A percentile compares a stretch with the other conserved stretches of the same genome.
Conservation (phyloP, 208 protist species). For the Vickermania spadyakhi region DNA sequence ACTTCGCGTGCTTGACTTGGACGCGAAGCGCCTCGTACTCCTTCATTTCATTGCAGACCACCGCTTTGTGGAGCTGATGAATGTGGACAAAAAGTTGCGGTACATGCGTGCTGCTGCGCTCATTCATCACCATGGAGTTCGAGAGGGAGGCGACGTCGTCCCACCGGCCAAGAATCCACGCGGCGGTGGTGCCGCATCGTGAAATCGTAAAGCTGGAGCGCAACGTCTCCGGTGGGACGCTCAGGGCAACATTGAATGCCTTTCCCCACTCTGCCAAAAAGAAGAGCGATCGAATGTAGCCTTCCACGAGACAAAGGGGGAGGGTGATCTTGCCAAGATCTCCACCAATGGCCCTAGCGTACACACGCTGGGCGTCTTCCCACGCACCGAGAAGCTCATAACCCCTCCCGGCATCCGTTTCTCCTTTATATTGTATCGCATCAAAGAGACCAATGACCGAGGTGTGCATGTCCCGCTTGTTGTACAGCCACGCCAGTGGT, state of each 20-base stretch:
- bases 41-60: conserved; percentile 16
- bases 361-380: conserved; percentile 73
- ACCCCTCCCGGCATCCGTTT: conserved; percentile 71
- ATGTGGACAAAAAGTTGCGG: conserved; percentile 76
- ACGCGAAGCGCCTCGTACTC: conserved; percentile 31
- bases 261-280: conserved; percentile 80
- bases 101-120: conserved; percentile 50
- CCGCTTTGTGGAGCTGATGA: conserved; percentile 33
- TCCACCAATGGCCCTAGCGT: conserved; percentile 41
- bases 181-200: conserved; percentile 67
- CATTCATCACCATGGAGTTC: conserved; percentile 52
- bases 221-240: conserved; percentile 11
- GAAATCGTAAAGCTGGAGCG: conserved; percentile 52
- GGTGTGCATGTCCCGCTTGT: conserved; percentile 87
- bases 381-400: conserved; percentile 85
- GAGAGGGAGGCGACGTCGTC: conserved; percentile 67
- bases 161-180: conserved; percentile 79
- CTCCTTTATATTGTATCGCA: conserved; percentile 63
- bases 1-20: conserved; percentile 53
- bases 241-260: conserved; percentile 45
- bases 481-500: conserved; percentile 84
- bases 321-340: conserved; percentile 11
- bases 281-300: conserved; percentile 84
- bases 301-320: conserved; percentile 27
- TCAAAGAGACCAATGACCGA: conserved; percentile 84